Evolutionary conservation across 352 stramenopile genomes (phyloP).

Genomic region (Phytophthora litchii): DNA sequence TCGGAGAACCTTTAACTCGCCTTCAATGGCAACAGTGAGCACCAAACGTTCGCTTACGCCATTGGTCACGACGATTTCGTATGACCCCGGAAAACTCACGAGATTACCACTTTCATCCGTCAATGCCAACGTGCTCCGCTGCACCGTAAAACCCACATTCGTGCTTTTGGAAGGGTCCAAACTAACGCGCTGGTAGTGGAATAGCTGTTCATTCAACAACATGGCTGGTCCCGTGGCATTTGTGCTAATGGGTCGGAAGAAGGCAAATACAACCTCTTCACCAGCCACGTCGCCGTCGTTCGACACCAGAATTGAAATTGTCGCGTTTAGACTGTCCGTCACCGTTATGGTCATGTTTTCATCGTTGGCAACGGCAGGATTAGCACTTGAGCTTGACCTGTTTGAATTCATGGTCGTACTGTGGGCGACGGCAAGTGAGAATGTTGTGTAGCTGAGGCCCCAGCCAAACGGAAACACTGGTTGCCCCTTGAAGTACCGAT

Average conservation of each 20-base stretch:
- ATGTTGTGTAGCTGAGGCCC: slow-evolving; percentile 89
- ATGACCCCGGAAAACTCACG: slow-evolving; percentile 57
- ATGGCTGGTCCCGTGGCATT: slow-evolving; percentile 52
- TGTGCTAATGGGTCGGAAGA: slow-evolving; percentile 62
- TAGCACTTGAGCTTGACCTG: neutral
- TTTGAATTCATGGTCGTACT: slow-evolving; percentile 2
- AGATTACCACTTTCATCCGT: slow-evolving; percentile 51
- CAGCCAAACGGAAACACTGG: slow-evolving; percentile 88
- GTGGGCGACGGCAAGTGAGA: slow-evolving; percentile 37
- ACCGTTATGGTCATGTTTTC: slow-evolving; percentile 15
- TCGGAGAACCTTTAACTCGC: neutral
- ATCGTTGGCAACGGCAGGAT: neutral
- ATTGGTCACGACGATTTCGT: slow-evolving; percentile 73
- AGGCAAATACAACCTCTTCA: slow-evolving; percentile 71
- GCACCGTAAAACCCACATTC: slow-evolving; percentile 42
- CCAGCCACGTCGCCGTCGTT: slow-evolving; percentile 55
- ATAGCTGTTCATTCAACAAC: slow-evolving; percentile 72
- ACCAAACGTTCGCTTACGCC: slow-evolving; percentile 54
- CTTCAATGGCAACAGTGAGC: slow-evolving; percentile 26
- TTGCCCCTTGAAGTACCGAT: slow-evolving; percentile 88
- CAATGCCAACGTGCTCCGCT: slow-evolving; percentile 44
- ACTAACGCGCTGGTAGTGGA: slow-evolving; percentile 56
- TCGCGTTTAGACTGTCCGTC: slow-evolving; percentile 34
- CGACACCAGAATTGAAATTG: slow-evolving; percentile 46
- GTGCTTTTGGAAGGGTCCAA: slow-evolving; percentile 32